These are phyloP conservation scores for Erigeron canadensis DNA, from an alignment of 129 eudicot genomes.

Conservation along the genomic window DNA sequence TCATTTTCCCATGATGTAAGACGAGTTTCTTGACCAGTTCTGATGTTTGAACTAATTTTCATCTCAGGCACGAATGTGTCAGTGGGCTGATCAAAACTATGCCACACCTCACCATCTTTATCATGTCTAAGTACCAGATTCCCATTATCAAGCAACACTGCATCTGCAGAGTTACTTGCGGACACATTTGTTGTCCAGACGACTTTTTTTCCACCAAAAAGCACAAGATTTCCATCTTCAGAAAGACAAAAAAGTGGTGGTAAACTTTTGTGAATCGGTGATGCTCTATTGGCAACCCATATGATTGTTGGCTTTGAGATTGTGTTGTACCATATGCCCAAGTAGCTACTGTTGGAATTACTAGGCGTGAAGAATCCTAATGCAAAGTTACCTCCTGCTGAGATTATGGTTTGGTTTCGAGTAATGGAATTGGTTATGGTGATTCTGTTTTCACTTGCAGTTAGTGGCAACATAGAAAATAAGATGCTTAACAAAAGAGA, in stretches of 20 bases:
- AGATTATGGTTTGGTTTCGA: constrained; percentile 38
- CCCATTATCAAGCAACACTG: constrained; percentile 50
- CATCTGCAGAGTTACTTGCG: constrained; percentile 23
- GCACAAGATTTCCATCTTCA: constrained; percentile 47
- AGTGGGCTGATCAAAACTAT: constrained; percentile 55
- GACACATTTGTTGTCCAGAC: constrained; percentile 53
- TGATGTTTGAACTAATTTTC: constrained; percentile 40
- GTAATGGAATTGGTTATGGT: constrained; percentile 33
- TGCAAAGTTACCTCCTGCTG: constrained; percentile 44
- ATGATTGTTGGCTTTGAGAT: constrained; percentile 35
- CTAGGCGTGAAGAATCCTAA: constrained; percentile 58
- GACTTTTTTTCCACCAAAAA: constrained; percentile 30
- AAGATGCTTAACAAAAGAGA: constrained; percentile 22
- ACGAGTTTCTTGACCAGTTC: constrained; percentile 9
- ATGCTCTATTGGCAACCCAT: constrained; percentile 74
- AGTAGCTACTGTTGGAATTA: constrained; percentile 40
- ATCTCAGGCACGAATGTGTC: constrained; percentile 57
- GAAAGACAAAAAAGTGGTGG: constrained; percentile 40
- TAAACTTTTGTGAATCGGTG: constrained; percentile 40
- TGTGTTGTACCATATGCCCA: constrained; percentile 56
- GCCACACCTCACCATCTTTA: constrained; percentile 41
- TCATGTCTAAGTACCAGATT: constrained; percentile 48
- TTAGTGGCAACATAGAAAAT: constrained; percentile 17
- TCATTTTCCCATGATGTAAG: constrained; percentile 58
- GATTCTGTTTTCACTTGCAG: constrained; percentile 33